Evolutionary conservation across 768 basidiomycete genomes (phyloP).

Genomic region (Mycena floridula): DNA sequence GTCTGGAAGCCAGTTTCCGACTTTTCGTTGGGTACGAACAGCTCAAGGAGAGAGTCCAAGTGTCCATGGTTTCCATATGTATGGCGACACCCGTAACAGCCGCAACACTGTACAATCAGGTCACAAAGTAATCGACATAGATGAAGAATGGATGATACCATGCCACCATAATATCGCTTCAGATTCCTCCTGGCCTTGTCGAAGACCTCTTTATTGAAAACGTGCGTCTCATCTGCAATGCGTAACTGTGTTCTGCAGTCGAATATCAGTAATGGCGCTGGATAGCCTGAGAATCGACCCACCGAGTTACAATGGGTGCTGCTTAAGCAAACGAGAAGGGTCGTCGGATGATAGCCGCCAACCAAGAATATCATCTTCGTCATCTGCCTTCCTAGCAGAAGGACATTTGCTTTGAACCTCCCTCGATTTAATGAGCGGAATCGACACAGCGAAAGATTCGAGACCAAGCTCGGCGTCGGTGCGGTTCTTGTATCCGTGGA

Average conservation of each 20-base stretch:
- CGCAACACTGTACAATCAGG: neutral
- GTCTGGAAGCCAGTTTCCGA: neutral
- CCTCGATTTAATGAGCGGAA: neutral
- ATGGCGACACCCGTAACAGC: neutral
- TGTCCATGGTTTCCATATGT: neutral
- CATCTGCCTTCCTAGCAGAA: neutral
- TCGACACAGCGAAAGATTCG: no score
- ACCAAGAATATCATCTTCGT: neutral
- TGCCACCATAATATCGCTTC: no score
- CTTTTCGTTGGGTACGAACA: neutral
- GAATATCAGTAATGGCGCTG: neutral
- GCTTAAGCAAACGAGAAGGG: neutral
- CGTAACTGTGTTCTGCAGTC: neutral
- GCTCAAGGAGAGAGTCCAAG: neutral
- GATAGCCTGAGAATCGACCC: neutral
- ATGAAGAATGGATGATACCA: no score
- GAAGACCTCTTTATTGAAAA: neutral
- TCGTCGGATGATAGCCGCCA: no score
- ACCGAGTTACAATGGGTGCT: constrained; percentile 3
- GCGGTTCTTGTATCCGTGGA: no score
- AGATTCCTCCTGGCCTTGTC: neutral
- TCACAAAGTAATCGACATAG: neutral
- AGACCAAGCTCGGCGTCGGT: no score
- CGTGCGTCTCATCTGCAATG: neutral
- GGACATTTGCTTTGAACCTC: constrained; percentile 1